These are phyloP conservation scores for Lagenidium giganteum DNA, from an alignment of 352 stramenopile species.

Conservation along the genomic window DNA sequence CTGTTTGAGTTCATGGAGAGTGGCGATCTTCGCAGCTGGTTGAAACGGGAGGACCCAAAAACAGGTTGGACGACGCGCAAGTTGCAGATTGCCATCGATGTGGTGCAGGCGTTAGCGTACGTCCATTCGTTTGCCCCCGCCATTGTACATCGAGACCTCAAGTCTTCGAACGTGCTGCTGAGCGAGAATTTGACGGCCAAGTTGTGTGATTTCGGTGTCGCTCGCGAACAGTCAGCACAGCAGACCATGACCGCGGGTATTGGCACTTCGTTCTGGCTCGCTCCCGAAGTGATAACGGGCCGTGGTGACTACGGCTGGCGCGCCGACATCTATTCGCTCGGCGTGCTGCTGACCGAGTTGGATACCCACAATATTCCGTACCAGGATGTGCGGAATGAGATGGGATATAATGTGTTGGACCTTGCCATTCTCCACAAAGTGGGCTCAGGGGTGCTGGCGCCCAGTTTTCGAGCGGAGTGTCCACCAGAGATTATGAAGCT, in stretches of 20 bases:
- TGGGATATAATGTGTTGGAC: too few relatives aligned
- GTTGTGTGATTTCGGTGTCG: slow-evolving; percentile 9
- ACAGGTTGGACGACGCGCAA: slow-evolving; percentile 7
- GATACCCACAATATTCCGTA: slow-evolving; percentile 15
- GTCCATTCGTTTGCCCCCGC: slow-evolving; percentile 11
- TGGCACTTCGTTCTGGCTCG: not conserved
- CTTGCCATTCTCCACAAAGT: too few relatives aligned
- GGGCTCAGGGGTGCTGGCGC: too few relatives aligned
- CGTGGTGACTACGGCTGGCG: not conserved
- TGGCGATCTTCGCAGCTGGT: not conserved
- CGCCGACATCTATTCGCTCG: slow-evolving; percentile 4
- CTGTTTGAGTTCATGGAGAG: slow-evolving; percentile 2
- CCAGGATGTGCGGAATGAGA: not conserved
- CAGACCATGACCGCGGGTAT: slow-evolving; percentile 3
- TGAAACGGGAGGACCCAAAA: too few relatives aligned
- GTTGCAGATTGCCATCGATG: slow-evolving; percentile 12
- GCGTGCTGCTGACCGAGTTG: slow-evolving; percentile 14
- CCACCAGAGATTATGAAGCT: slow-evolving; percentile 51
- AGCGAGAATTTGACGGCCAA: slow-evolving; percentile 3
- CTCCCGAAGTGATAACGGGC: slow-evolving; percentile 5
- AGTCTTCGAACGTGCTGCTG: slow-evolving; percentile 10
- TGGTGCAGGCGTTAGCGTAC: slow-evolving; percentile 13
- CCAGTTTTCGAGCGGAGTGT: too few relatives aligned
- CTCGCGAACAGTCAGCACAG: not conserved
- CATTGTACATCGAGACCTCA: slow-evolving; percentile 7